Evolutionary conservation across 257 asterid species (phyloP).

Genomic region (Jasminum sambac): DNA sequence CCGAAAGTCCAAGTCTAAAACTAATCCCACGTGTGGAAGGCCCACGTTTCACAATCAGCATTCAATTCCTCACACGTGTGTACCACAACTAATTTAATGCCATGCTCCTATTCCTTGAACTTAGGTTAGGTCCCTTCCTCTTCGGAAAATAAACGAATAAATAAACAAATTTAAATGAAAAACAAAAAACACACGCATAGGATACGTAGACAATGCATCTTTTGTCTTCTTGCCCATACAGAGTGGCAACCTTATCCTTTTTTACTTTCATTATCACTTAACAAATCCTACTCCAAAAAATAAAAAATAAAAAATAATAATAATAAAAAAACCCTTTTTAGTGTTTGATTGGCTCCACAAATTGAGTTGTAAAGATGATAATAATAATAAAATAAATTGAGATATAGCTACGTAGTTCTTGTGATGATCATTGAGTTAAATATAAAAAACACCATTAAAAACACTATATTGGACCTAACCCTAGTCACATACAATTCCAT

Average conservation of each 20-base stretch:
- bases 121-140: constrained; percentile 26
- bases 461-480: too few species aligned
- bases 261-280: neutral
- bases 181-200: neutral
- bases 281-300: too few species aligned
- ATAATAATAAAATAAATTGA: neutral
- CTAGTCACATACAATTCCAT: too few species aligned
- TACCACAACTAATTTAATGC: constrained; percentile 24
- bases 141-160: neutral
- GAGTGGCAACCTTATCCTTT: constrained; percentile 2
- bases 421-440: too few species aligned
- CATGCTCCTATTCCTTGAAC: constrained; percentile 23
- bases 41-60: constrained; percentile 39
- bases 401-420: neutral
- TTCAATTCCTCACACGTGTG: constrained; percentile 49
- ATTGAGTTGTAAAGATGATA: neutral
- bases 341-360: neutral
- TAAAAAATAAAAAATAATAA: too few species aligned
- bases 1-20: constrained; percentile 35
- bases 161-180: neutral
- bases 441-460: too few species aligned
- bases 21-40: constrained; percentile 56
- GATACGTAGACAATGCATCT: neutral
- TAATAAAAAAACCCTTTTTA: too few species aligned
- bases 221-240: neutral